These are phyloP conservation scores for Penicillium argentinense DNA, from an alignment of 495 filamentous ascomycete genomes.

Conservation along the genomic window DNA sequence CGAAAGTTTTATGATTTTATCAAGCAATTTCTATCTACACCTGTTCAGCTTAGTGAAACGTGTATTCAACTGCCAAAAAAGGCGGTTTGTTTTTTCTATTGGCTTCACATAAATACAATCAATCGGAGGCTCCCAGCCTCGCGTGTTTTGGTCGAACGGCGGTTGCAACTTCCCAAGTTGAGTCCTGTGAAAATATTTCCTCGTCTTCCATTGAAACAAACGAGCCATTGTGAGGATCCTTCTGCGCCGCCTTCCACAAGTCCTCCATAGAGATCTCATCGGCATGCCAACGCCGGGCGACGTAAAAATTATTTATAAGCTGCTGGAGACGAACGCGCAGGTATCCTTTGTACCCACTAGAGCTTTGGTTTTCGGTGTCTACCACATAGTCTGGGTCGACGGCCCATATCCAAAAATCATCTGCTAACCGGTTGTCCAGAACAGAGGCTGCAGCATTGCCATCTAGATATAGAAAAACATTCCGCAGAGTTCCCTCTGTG, in stretches of 20 bases:
- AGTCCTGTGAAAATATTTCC: neutral
- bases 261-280: conserved; percentile 5
- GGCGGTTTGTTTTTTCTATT: too few relatives aligned
- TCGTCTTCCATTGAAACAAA: conserved; percentile 6
- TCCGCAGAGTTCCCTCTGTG: conserved; percentile 1
- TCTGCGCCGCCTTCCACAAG: conserved; percentile 4
- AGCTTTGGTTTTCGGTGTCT: neutral
- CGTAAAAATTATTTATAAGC: conserved; percentile 4
- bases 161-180: too few relatives aligned
- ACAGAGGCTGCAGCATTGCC: conserved; percentile 1
- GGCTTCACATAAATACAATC: too few relatives aligned
- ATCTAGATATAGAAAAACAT: conserved; percentile 6
- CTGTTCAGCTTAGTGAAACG: too few relatives aligned
- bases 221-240: conserved; percentile 4
- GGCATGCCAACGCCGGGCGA: conserved; percentile 6
- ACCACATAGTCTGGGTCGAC: neutral
- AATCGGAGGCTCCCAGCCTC: too few relatives aligned
- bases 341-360: conserved; percentile 5
- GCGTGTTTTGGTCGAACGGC: too few relatives aligned
- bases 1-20: too few relatives aligned
- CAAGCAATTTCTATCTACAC: too few relatives aligned
- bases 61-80: too few relatives aligned
- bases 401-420: conserved; percentile 4
- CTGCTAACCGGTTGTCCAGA: neutral
- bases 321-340: conserved; percentile 5